phyloP scores from a whole-genome alignment of 495 filamentous ascomycete species.

The Daldinia loculata region DNA sequence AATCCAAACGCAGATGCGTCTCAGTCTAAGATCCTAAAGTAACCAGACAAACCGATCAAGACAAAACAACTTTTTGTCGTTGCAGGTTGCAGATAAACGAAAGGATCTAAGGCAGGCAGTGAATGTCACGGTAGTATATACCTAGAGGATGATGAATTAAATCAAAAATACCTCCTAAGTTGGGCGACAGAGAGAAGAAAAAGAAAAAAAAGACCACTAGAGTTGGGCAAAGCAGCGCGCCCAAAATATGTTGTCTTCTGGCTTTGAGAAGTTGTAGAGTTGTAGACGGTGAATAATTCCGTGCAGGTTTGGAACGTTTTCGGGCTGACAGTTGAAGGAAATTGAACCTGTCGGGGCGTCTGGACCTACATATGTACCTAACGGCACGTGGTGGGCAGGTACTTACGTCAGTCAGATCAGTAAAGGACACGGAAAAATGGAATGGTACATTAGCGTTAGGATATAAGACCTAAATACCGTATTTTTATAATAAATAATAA shows the following conservation, averaged over 20 bases:
- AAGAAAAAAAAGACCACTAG: slow-evolving; percentile 9
- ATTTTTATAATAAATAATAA: no score
- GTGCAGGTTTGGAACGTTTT: slow-evolving; percentile 10
- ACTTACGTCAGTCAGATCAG: neutral
- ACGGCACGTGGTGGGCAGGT: slow-evolving; percentile 1
- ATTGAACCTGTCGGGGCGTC: neutral
- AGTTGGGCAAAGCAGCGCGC: slow-evolving; percentile 22
- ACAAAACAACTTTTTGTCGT: slow-evolving; percentile 27
- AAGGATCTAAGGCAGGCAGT: slow-evolving; percentile 9
- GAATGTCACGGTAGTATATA: slow-evolving; percentile 25
- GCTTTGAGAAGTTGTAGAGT: slow-evolving; percentile 16
- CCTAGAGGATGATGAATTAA: slow-evolving; percentile 26
- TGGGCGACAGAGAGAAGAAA: neutral
- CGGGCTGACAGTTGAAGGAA: slow-evolving; percentile 11
- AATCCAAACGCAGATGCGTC: slow-evolving; percentile 26
- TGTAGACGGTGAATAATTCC: slow-evolving; percentile 7
- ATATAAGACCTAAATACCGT: no score
- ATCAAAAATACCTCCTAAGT: slow-evolving; percentile 24
- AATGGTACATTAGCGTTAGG: no score
- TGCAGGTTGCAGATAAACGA: slow-evolving; percentile 9
- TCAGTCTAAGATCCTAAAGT: slow-evolving; percentile 18
- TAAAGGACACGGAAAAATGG: neutral
- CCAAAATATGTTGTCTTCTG: slow-evolving; percentile 25
- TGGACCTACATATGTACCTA: slow-evolving; percentile 3
- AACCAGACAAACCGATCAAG: slow-evolving; percentile 15